Evolutionary conservation across 257 asterid species (phyloP), one percentile per base, ranked within the genome.

Genomic region (Penstemon davidsonii): DNA sequence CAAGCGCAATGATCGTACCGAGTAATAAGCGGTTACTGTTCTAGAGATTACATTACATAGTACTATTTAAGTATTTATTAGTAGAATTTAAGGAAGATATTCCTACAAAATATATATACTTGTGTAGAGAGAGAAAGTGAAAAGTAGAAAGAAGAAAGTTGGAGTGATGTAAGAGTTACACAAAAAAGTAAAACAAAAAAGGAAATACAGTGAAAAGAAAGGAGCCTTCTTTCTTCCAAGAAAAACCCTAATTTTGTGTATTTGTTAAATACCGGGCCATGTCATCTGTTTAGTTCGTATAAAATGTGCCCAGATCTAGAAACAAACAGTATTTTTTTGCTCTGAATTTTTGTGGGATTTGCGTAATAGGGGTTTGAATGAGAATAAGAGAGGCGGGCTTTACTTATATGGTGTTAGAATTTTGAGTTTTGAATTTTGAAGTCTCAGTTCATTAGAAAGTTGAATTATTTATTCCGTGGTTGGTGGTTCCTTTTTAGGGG

Each of bases 221-320:
- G 73, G 74, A 64, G 76, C 67, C 71, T 75, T 59, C 67, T 58
- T 75, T 71, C 70, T 58, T 60, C 72, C 71, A 50, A 56, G 63
- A 49, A 76, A 82, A 82, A 79, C 85, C 87, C 87, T 79, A 79
- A 76, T 70, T 73, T 44, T 25, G 67, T 70, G 66, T 71, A 68
- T 73, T 42, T 80, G 72, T 61, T 69, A 9, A 69, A 62, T 74
- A 75, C 70, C 56, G 59, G 60, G 60, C 71, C 62, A 73, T 54
- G 60, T 13, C 9, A 50, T 36, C 11, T 41, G 46, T 47, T 59
- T 41, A 42, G 61, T 60, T 78, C 66, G 41, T 62, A 45, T n/a
- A 57, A 69, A 59, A 60, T 67, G 68, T 64, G 74, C 63, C 73
- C 80, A 79, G 87, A 82, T 82, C 87, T 77, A 73, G 60, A 60